Evolutionary conservation across 1,139 yeast species (phyloP), one percentile per base, ranked within the genome.

Genomic region (Trichomonascaceae sp.): DNA sequence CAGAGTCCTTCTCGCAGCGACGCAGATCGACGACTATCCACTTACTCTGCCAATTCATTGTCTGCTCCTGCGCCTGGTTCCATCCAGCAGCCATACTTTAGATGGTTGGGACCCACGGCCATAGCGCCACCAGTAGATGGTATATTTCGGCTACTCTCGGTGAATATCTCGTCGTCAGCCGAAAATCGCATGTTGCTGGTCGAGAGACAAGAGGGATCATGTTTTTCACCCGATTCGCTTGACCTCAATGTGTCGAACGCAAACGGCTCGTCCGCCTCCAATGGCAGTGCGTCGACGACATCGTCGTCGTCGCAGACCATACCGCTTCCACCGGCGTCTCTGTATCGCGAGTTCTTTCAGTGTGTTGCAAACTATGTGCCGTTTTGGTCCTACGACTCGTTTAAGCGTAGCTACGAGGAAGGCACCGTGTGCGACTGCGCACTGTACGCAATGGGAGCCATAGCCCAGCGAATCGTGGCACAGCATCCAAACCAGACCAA

Each of bases 71-170:
- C n/a, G n/a, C n/a, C n/a, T n/a, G n/a, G n/a, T n/a, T n/a, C 42
- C 6, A 45, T 49, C 1, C 33, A 49, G 3, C 52, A 49, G 33
- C 54, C 54, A 4, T 50, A 47, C 34, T 50, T 50, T 30, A 31
- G 54, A 23, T 50, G 52, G 53, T 43, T 50, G 1, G 54, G 54
- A 1, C 51, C 54, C 1, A 50, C 54, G 1, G 50, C 54, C 4
- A 47, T 50, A 17, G 53, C 53, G 3, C 52, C 54, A 2, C 54
- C 54, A 2, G 37, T 37, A 17, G 37, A 38, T 25, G 54, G 54
- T 13, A 40, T 43, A 5, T 50, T 47, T 31, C 27, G 54, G 16
- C 41, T 50, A 20, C 34, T 50, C 13, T 47, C 53, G 11, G 51
- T 50, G 6, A 50, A 48, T 33, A 32, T 48, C 11, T 27, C 39